Base-by-base conservation (phyloP, 202 grass and related monocot genomes). In the Zizania palustris region DNA sequence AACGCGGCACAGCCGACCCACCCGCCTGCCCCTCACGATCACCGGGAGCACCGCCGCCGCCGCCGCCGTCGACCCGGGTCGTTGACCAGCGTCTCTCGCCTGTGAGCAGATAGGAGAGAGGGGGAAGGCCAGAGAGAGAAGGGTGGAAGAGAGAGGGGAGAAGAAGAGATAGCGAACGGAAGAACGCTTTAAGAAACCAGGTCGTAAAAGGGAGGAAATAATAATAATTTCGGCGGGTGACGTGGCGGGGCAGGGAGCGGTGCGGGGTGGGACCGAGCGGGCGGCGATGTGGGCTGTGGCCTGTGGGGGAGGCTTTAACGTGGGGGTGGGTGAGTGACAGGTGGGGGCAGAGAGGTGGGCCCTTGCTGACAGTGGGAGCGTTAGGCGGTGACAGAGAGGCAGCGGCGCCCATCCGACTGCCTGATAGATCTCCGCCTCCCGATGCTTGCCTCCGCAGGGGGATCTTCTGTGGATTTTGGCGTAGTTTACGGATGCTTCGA, bases 401-500 rank as follows among this genome's bases (percentile, higher is more conserved):
- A 59, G 78, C 53, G 28, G 62, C 56, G 45, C 48, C 28, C 28
- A 28, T 28, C 28, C 28, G 28, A 28, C 28, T 28, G 28, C 28
- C 28, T 28, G 72, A 55, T 75, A 81, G 66, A 81, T 88, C 86
- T 85, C 77, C 86, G 82, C 82, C 76, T 85, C 77, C 86, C 86
- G 72, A 88, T 85, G 82, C 76, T 59, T 81, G 51, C 65, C 50
- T 18, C 12, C 28, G 5, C 21, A 49, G 16, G 28, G 28, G 81
- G 77, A 88, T 88, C 74, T 49, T 88, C 66, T 88, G 82, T 44
- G 74, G 53, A 43, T 9, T 28, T 28, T 28, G 28, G 28, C 0
- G 28, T 28, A 28, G 28, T 28, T 28, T 28, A 28, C 28, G 28
- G 28, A 28, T 28, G 28, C 28, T 28, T 28, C 28, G 28, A 28